These are phyloP conservation scores for Puccinia triticina DNA, from an alignment of 1,284 basidiomycete species.

Conservation along the genomic window DNA sequence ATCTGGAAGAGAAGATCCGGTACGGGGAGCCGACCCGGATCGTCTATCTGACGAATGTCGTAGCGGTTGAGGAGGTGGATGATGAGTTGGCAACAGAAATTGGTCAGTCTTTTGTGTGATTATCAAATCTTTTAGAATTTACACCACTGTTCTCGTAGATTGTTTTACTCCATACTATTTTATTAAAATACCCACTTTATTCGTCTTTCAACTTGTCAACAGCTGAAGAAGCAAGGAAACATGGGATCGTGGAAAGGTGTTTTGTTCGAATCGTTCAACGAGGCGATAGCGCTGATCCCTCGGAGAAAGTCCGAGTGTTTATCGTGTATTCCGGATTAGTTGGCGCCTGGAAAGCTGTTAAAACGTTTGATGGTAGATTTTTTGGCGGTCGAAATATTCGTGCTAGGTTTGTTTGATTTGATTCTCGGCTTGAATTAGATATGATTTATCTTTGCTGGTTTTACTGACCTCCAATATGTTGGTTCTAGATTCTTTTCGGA, in stretches of 20 bases:
- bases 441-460: not conserved
- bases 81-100: conserved; percentile 84
- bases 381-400: conserved; percentile 80
- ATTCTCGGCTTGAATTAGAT: not conserved
- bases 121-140: too few species aligned
- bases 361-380: conserved; percentile 84
- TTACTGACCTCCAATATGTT: not conserved
- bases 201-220: not conserved
- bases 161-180: too few species aligned
- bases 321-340: conserved; percentile 77
- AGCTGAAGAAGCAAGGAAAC: conserved; percentile 86
- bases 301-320: conserved; percentile 50
- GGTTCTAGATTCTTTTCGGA: conserved; percentile 48
- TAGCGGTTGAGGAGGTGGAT: conserved; percentile 80
- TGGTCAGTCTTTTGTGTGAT: conserved; percentile 52
- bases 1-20: conserved; percentile 50
- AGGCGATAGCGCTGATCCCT: conserved; percentile 31
- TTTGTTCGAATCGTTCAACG: conserved; percentile 54
- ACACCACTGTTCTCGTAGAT: too few species aligned
- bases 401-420: conserved; percentile 55
- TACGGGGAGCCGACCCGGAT: conserved; percentile 87
- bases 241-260: conserved; percentile 56
- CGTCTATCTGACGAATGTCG: conserved; percentile 83
- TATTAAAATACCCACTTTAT: too few species aligned
- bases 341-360: conserved; percentile 89